Evolutionary conservation across 108 stramenopile species (phyloP).

Genomic region (Stephanodiscus minutulus): DNA sequence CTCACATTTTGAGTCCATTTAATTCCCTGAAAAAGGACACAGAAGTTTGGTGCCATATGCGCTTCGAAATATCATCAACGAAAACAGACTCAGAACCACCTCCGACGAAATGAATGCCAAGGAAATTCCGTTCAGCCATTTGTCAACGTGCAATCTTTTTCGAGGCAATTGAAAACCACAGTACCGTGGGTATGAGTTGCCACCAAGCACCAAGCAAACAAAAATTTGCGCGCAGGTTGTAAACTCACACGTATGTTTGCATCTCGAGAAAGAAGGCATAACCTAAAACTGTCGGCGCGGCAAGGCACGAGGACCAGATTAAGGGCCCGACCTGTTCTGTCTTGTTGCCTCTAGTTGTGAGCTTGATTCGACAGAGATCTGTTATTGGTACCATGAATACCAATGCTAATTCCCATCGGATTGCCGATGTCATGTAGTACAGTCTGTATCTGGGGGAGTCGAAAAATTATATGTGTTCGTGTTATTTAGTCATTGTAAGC

Average conservation of each 20-base stretch:
- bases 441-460: slow-evolving; percentile 26
- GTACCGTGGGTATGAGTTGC: not conserved
- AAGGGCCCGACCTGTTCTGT: slow-evolving; percentile 63
- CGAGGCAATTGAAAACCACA: not conserved
- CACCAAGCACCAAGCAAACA: not conserved
- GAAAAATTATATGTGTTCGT: not conserved
- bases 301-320: slow-evolving; percentile 53
- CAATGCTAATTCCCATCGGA: slow-evolving; percentile 53
- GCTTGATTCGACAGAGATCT: slow-evolving; percentile 50
- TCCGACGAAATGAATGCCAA: slow-evolving; percentile 50
- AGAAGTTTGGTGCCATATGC: slow-evolving; percentile 4
- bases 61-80: slow-evolving; percentile 12
- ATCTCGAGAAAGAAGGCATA: slow-evolving; percentile 61
- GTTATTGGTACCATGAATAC: slow-evolving; percentile 53
- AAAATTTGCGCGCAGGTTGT: not conserved
- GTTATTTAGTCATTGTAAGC: not conserved
- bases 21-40: not conserved
- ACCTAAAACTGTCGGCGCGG: slow-evolving; percentile 50
- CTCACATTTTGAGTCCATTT: not conserved
- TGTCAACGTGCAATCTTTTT: slow-evolving; percentile 52
- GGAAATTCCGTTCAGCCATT: slow-evolving; percentile 52
- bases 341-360: slow-evolving; percentile 72
- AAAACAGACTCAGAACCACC: slow-evolving; percentile 27
- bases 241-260: slow-evolving; percentile 63
- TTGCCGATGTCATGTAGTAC: slow-evolving; percentile 32